A percentile compares a stretch with the other conserved stretches of the same genome.
Conservation (phyloP, 2,329 filamentous ascomycete species). For the Phoma herbarum region DNA sequence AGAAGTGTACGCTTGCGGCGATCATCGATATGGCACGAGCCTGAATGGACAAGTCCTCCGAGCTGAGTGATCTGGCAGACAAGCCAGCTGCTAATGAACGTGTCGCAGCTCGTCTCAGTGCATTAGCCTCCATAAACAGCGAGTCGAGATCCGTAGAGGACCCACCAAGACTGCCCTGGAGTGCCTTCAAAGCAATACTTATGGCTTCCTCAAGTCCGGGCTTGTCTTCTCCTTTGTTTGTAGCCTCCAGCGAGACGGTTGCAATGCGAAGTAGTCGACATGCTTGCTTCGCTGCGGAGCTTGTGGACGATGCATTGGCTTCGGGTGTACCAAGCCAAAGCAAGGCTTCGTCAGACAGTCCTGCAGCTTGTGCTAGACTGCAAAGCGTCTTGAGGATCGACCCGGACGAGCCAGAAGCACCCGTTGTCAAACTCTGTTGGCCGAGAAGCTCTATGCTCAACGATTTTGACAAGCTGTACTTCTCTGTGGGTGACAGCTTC, state of each 20-base stretch:
- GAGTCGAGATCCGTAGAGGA: constrained; percentile 46
- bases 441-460: constrained; percentile 27
- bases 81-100: constrained; percentile 31
- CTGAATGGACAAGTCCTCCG: constrained; percentile 18
- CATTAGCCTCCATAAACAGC: constrained; percentile 48
- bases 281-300: constrained; percentile 37
- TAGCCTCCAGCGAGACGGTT: constrained; percentile 43
- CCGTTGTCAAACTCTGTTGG: constrained; percentile 5
- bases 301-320: constrained; percentile 21
- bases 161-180: constrained; percentile 44
- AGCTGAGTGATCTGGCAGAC: constrained; percentile 11
- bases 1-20: constrained; percentile 44
- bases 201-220: constrained; percentile 30
- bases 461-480: constrained; percentile 53
- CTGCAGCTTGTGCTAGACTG: constrained; percentile 48
- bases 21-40: constrained; percentile 36
- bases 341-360: constrained; percentile 45
- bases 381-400: constrained; percentile 32
- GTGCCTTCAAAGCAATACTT: constrained; percentile 33
- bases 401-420: constrained; percentile 3
- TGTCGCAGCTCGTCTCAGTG: constrained; percentile 44
- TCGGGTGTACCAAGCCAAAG: constrained; percentile 39
- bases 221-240: constrained; percentile 30
- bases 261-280: constrained; percentile 40
- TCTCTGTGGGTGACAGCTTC: constrained; percentile 43